Conservation (phyloP, 805 yeast species). For the Barnettozyma californica region DNA sequence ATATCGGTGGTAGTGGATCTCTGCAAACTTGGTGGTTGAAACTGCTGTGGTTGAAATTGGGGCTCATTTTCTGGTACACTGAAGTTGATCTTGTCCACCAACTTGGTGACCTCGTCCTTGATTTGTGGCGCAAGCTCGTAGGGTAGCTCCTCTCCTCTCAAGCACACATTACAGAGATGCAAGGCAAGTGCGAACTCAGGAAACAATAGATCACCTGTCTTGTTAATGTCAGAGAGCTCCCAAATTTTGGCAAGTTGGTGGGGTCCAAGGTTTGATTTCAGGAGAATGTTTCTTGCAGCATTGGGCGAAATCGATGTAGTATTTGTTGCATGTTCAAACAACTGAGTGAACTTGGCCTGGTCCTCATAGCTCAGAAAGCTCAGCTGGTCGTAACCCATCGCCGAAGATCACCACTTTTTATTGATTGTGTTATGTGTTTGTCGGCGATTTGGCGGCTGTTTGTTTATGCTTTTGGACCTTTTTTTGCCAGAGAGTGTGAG, state of each 20-base stretch:
- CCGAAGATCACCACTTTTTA: background rate
- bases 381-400: slow-evolving; percentile 6
- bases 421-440: background rate
- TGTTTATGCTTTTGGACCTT: no score
- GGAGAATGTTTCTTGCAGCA: slow-evolving; percentile 69
- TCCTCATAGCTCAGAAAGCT: slow-evolving; percentile 73
- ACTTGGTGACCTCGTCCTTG: slow-evolving; percentile 75
- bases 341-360: slow-evolving; percentile 76
- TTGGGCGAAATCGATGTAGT: slow-evolving; percentile 55
- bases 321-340: slow-evolving; percentile 75
- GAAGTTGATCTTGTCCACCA: slow-evolving; percentile 83
- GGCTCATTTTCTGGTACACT: slow-evolving; percentile 52
- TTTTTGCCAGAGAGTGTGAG: background rate
- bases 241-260: slow-evolving; percentile 79
- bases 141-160: slow-evolving; percentile 78
- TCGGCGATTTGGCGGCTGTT: background rate
- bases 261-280: slow-evolving; percentile 75
- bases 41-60: no score
- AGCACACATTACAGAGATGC: slow-evolving; percentile 73
- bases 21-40: slow-evolving; percentile 3
- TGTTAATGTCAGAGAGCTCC: slow-evolving; percentile 84
- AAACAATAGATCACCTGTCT: slow-evolving; percentile 77
- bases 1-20: slow-evolving; percentile 14
- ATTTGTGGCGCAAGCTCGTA: slow-evolving; percentile 62
- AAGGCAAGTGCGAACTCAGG: slow-evolving; percentile 94